Evolutionary conservation across 257 asterid species (phyloP).

Genomic region (Apocynum venetum): DNA sequence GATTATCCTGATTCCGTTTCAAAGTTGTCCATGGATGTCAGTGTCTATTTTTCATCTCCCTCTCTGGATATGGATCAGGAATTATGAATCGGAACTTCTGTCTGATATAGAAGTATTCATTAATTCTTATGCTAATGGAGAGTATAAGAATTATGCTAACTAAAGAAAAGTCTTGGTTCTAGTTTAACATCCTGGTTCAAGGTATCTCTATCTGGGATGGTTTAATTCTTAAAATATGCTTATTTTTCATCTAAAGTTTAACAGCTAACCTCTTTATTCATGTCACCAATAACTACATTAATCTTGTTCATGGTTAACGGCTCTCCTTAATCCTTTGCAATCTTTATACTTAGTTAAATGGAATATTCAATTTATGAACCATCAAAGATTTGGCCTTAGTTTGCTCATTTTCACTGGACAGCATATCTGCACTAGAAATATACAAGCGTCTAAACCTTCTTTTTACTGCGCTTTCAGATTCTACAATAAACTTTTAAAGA

Average conservation of each 20-base stretch:
- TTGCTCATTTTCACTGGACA: background rate
- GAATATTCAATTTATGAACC: no score
- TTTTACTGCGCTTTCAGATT: slow-evolving; percentile 34
- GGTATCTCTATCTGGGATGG: no score
- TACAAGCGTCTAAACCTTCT: background rate
- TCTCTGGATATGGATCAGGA: background rate
- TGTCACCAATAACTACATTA: no score
- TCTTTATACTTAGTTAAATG: no score
- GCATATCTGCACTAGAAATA: background rate
- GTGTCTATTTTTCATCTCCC: background rate
- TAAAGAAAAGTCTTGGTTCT: no score
- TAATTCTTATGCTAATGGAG: background rate
- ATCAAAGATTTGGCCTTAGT: background rate
- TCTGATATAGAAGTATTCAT: background rate
- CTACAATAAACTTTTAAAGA: slow-evolving; percentile 14
- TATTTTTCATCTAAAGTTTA: no score
- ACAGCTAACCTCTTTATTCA: no score
- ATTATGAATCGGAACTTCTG: background rate
- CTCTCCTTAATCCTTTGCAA: no score
- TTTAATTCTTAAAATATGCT: no score
- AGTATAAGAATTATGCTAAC: background rate
- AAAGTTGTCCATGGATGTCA: background rate
- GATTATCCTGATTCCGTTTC: background rate
- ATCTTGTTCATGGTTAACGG: no score
- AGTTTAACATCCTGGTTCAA: no score